phyloP scores from a whole-genome alignment of 2,329 filamentous ascomycete species.

The Ophiocordyceps australis region DNA sequence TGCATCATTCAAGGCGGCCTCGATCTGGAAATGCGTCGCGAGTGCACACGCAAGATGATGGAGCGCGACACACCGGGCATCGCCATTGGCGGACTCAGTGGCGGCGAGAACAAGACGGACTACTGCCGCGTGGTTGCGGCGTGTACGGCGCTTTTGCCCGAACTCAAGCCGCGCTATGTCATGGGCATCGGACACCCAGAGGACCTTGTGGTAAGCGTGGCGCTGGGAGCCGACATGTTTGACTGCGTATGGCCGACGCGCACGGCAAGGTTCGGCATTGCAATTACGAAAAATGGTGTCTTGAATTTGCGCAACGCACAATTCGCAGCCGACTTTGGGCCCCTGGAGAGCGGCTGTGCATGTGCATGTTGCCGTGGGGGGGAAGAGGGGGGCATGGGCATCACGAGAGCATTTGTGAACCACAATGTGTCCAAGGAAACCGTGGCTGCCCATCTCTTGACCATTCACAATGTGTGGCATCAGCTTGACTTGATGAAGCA shows the following conservation, averaged over 20 bases:
- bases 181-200: slow-evolving; percentile 99
- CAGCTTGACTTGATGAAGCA: slow-evolving; percentile 68
- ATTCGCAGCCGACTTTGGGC: slow-evolving; percentile 64
- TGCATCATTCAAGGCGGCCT: slow-evolving; percentile 97
- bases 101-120: slow-evolving; percentile 83
- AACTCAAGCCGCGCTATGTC: slow-evolving; percentile 90
- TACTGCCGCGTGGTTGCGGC: slow-evolving; percentile 82
- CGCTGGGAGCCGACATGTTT: slow-evolving; percentile 96
- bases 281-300: slow-evolving; percentile 65
- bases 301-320: slow-evolving; percentile 65
- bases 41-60: slow-evolving; percentile 80
- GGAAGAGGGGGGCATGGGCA: slow-evolving; percentile 56
- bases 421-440: slow-evolving; percentile 92
- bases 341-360: slow-evolving; percentile 66
- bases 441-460: slow-evolving; percentile 66
- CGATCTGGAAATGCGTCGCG: slow-evolving; percentile 65
- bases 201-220: slow-evolving; percentile 83
- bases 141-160: slow-evolving; percentile 71
- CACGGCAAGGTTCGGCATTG: slow-evolving; percentile 91
- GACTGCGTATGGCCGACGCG: slow-evolving; percentile 98
- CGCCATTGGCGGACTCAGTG: slow-evolving; percentile 85
- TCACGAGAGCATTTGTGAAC: slow-evolving; percentile 79
- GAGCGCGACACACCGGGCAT: slow-evolving; percentile 85
- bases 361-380: slow-evolving; percentile 59
- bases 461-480: slow-evolving; percentile 92